Conservation (phyloP, 371 early-diverging fungal genomes). For the Mucor sp. region DNA sequence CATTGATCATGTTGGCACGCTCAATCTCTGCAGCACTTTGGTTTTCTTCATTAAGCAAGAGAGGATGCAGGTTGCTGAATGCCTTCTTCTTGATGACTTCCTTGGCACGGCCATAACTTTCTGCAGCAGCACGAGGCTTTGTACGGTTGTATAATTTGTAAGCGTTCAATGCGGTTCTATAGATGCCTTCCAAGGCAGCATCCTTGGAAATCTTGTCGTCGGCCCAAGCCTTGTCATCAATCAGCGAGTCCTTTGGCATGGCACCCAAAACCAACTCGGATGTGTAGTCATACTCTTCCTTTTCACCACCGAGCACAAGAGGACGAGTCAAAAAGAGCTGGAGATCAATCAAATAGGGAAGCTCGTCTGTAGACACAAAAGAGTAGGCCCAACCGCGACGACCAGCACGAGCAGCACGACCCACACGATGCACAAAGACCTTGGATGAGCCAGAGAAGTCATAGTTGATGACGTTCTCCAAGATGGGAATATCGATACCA, state of each 20-base stretch:
- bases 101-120: constrained; percentile 87
- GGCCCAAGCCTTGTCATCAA: constrained; percentile 76
- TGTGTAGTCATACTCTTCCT: constrained; percentile 69
- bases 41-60: constrained; percentile 48
- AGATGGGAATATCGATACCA: constrained; percentile 98
- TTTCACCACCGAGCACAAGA: constrained; percentile 62
- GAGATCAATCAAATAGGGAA: constrained; percentile 91
- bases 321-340: constrained; percentile 88
- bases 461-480: constrained; percentile 98
- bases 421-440: constrained; percentile 98
- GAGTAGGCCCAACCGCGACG: constrained; percentile 92
- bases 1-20: constrained; percentile 68
- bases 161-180: constrained; percentile 77
- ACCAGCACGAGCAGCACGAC: constrained; percentile 97
- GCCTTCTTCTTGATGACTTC: constrained; percentile 63
- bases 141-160: constrained; percentile 86
- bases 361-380: constrained; percentile 85
- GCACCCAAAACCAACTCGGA: constrained; percentile 82
- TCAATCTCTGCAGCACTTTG: constrained; percentile 52
- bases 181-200: constrained; percentile 64
- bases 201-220: constrained; percentile 58
- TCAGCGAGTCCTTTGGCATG: constrained; percentile 71
- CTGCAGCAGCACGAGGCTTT: constrained; percentile 78
- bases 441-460: constrained; percentile 94
- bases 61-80: constrained; percentile 75